Conservation (phyloP, 2,329 filamentous ascomycete species). For the Fusarium robinianum region DNA sequence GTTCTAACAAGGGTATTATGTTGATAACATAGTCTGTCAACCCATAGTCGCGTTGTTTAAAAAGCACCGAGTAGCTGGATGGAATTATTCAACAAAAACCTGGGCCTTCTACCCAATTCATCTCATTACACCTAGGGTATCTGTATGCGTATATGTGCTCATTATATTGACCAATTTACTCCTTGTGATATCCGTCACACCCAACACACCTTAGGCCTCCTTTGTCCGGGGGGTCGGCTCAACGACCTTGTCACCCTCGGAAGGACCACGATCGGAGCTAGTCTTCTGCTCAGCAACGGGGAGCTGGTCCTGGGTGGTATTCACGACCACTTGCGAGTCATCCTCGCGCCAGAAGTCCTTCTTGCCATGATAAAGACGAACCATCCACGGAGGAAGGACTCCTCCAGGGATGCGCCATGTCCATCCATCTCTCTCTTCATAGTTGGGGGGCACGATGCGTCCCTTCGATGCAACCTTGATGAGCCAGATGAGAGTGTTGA, state of each 20-base stretch:
- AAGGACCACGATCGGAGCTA: constrained; percentile 34
- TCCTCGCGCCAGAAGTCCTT: constrained; percentile 70
- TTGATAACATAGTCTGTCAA: too few relatives aligned
- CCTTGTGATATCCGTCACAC: background rate
- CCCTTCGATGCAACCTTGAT: constrained; percentile 69
- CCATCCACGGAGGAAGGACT: constrained; percentile 74
- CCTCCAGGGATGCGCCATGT: constrained; percentile 77
- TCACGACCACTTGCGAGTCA: constrained; percentile 26
- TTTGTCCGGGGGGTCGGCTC: constrained; percentile 29
- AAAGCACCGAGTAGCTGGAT: too few relatives aligned
- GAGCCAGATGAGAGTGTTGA: constrained; percentile 74
- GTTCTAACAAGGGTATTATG: too few relatives aligned
- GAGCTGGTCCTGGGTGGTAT: constrained; percentile 16
- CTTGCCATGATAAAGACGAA: constrained; percentile 66
- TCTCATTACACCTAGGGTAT: constrained; percentile 12
- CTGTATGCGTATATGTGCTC: constrained; percentile 7
- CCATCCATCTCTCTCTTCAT: constrained; percentile 79
- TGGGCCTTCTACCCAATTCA: background rate
- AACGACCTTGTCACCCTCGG: constrained; percentile 28
- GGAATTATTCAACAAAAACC: background rate
- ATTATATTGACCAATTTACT: constrained; percentile 16
- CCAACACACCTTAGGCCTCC: constrained; percentile 12
- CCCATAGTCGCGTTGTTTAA: too few relatives aligned
- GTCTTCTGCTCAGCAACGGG: constrained; percentile 22
- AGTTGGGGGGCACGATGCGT: constrained; percentile 73